Conservation (phyloP, 345 rosid genomes). For the Barbarea vulgaris region DNA sequence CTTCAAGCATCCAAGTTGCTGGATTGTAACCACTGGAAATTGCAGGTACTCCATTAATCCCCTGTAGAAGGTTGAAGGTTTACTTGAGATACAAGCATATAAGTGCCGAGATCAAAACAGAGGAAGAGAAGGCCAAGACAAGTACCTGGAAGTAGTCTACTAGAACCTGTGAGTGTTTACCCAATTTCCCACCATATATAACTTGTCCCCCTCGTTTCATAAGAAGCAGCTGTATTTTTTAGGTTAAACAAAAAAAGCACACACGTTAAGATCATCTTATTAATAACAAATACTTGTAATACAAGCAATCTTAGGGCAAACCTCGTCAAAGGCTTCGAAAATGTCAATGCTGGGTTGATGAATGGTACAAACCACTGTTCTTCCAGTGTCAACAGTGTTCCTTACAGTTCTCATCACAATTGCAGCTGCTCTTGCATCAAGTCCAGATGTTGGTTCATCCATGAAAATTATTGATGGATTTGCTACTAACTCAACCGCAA, state of each 20-base stretch:
- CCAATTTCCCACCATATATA: constrained; percentile 88
- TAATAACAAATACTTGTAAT: constrained; percentile 5
- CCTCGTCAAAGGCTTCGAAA: constrained; percentile 97
- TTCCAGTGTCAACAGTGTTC: constrained; percentile 93
- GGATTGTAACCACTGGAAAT: constrained; percentile 77
- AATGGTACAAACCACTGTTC: constrained; percentile 93
- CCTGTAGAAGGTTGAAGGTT: constrained; percentile 43
- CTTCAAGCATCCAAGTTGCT: constrained; percentile 99
- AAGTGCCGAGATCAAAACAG: background rate
- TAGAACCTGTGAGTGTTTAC: constrained; percentile 62
- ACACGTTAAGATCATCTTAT: constrained; percentile 10
- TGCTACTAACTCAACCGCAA: constrained; percentile 96
- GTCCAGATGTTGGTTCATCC: constrained; percentile 99
- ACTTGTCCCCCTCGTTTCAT: constrained; percentile 95
- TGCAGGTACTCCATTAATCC: constrained; percentile 58
- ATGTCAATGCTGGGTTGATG: constrained; percentile 96
- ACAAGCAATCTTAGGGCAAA: constrained; percentile 34
- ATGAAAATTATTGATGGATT: constrained; percentile 91
- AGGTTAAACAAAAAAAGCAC: background rate
- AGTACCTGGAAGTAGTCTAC: constrained; percentile 85
- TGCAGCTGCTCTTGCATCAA: constrained; percentile 97
- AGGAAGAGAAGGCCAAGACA: background rate
- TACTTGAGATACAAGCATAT: constrained; percentile 5
- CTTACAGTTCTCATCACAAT: constrained; percentile 95
- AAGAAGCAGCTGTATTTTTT: constrained; percentile 70